Percentiles rank a stretch among this genome's conserved stretches.
Evolutionary conservation across 2,329 filamentous ascomycete species (phyloP).

Genomic region (Trichophyton mentagrophytes): DNA sequence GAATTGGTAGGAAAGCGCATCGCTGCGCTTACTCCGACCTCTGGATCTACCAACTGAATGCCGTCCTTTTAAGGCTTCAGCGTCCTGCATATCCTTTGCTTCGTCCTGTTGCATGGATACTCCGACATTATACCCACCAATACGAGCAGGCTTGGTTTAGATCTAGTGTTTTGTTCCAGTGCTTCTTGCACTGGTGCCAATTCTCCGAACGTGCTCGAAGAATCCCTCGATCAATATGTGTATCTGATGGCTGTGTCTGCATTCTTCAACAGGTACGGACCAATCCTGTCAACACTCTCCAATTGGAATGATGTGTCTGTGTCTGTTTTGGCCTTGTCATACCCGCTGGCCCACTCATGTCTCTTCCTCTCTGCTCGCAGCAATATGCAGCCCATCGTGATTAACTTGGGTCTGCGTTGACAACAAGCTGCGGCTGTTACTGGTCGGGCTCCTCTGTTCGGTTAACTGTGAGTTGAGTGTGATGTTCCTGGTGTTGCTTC

Average conservation of each 20-base stretch:
- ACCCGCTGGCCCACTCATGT: neutral
- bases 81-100: neutral
- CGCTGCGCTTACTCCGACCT: slow-evolving; percentile 14
- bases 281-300: slow-evolving; percentile 1
- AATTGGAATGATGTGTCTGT: neutral
- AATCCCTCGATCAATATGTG: slow-evolving; percentile 1
- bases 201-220: neutral
- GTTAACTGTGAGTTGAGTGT: neutral
- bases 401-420: neutral
- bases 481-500: neutral
- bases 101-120: neutral
- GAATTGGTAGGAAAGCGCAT: slow-evolving; percentile 23
- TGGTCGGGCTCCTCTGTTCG: slow-evolving; percentile 1
- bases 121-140: neutral
- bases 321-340: neutral
- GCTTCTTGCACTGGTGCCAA: neutral
- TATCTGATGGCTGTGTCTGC: neutral
- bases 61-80: neutral
- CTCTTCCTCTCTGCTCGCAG: slow-evolving; percentile 2
- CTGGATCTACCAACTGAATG: slow-evolving; percentile 9
- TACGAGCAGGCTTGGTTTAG: neutral
- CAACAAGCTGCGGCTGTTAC: neutral
- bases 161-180: neutral
- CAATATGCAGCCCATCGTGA: neutral
- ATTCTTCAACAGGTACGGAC: neutral